A percentile compares a stretch with the other conserved stretches of the same genome.
These are phyloP conservation scores for Populus euphratica DNA, from an alignment of 345 rosid genomes.

Conservation along the genomic window DNA sequence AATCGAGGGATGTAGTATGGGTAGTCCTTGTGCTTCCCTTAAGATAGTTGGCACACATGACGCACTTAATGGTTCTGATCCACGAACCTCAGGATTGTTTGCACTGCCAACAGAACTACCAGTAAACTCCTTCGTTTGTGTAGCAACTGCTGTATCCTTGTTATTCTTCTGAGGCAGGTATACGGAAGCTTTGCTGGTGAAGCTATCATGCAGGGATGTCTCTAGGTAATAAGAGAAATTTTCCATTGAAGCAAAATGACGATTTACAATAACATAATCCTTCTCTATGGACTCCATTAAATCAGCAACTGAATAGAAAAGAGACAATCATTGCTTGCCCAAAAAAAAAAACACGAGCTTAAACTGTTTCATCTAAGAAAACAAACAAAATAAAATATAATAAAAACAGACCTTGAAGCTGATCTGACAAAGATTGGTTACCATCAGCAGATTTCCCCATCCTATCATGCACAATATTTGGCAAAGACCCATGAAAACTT, in stretches of 20 bases:
- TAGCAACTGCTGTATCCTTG: constrained; percentile 26
- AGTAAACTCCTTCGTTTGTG: constrained; percentile 30
- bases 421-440: constrained; percentile 33
- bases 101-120: constrained; percentile 18
- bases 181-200: constrained; percentile 29
- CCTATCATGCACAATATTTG: constrained; percentile 26
- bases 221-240: constrained; percentile 55
- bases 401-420: constrained; percentile 40
- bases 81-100: constrained; percentile 24
- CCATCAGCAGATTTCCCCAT: constrained; percentile 32
- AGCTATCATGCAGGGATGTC: constrained; percentile 51
- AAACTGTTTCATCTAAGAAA: not conserved
- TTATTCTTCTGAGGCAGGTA: constrained; percentile 36
- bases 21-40: constrained; percentile 51
- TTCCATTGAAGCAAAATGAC: constrained; percentile 47
- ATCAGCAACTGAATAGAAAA: constrained; percentile 42
- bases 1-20: constrained; percentile 53
- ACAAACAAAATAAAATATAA: not conserved
- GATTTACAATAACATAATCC: constrained; percentile 67
- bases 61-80: constrained; percentile 29
- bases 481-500: constrained; percentile 14
- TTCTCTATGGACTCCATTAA: constrained; percentile 64
- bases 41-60: constrained; percentile 31
- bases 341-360: not conserved
- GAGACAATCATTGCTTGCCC: constrained; percentile 19